Evolutionary conservation across 495 filamentous ascomycete species (phyloP).

Genomic region (Evernia prunastri): DNA sequence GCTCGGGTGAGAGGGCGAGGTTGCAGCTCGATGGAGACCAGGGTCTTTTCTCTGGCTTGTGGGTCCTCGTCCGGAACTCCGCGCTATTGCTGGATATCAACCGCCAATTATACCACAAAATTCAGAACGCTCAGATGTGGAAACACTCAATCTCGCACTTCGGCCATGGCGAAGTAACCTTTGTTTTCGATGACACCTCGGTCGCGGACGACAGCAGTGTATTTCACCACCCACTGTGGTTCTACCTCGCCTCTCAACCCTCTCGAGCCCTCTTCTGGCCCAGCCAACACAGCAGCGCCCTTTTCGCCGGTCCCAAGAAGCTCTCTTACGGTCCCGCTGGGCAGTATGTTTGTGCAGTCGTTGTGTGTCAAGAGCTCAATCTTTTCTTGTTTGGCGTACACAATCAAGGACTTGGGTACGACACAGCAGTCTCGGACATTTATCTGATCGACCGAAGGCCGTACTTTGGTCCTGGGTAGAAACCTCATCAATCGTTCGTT

Average conservation of each 20-base stretch:
- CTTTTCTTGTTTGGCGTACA: slow-evolving; percentile 73
- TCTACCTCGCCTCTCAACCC: slow-evolving; percentile 67
- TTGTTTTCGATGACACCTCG: slow-evolving; percentile 98
- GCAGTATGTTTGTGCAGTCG: slow-evolving; percentile 86
- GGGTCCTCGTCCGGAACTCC: background rate
- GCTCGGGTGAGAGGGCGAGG: slow-evolving; percentile 56
- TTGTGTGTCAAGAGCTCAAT: slow-evolving; percentile 92
- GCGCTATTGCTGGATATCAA: slow-evolving; percentile 7
- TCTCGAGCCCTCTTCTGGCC: slow-evolving; percentile 38
- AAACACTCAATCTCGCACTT: slow-evolving; percentile 40
- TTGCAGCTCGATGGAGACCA: background rate
- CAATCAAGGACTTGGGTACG: slow-evolving; percentile 79
- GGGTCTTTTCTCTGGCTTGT: background rate
- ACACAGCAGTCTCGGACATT: slow-evolving; percentile 95
- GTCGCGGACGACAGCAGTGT: slow-evolving; percentile 94
- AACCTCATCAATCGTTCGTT: slow-evolving; percentile 67
- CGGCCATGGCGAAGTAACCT: slow-evolving; percentile 86
- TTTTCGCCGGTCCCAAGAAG: slow-evolving; percentile 61
- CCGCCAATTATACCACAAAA: background rate
- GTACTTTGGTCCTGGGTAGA: slow-evolving; percentile 57
- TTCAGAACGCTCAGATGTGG: background rate
- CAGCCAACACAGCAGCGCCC: slow-evolving; percentile 61
- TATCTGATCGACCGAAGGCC: slow-evolving; percentile 89
- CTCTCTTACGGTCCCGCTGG: slow-evolving; percentile 74
- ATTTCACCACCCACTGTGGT: slow-evolving; percentile 94